phyloP scores from a whole-genome alignment of 768 basidiomycete species.

The Suillus paluster region DNA sequence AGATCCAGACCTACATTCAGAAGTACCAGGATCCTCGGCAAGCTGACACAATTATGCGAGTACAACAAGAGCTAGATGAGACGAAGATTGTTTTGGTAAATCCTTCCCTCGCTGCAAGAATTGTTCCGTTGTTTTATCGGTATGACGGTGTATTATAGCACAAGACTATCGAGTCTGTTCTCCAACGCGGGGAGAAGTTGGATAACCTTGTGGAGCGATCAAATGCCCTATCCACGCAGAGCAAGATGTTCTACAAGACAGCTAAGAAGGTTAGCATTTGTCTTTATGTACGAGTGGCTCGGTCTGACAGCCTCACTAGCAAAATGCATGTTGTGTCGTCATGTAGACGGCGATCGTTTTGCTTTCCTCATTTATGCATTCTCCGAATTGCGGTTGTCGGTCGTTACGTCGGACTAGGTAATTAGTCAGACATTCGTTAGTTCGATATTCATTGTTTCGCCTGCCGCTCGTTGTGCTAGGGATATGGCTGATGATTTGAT shows the following conservation, averaged over 20 bases:
- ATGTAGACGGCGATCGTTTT: conserved; percentile 56
- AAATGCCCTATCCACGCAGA: conserved; percentile 83
- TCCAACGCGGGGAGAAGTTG: conserved; percentile 95
- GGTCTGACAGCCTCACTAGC: conserved; percentile 49
- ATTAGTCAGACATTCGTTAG: not conserved
- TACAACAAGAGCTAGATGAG: conserved; percentile 97
- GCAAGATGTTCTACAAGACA: conserved; percentile 99
- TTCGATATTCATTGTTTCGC: not conserved
- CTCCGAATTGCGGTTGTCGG: conserved; percentile 8
- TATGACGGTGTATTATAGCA: conserved; percentile 57
- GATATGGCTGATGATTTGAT: not conserved
- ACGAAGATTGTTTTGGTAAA: conserved; percentile 97
- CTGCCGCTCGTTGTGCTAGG: not conserved
- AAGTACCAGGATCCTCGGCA: conserved; percentile 98
- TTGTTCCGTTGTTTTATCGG: conserved; percentile 6
- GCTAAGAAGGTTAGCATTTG: conserved; percentile 85
- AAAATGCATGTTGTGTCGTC: conserved; percentile 94
- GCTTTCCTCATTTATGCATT: conserved; percentile 15
- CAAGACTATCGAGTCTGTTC: conserved; percentile 98
- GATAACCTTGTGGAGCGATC: conserved; percentile 96
- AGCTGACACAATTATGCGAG: conserved; percentile 97
- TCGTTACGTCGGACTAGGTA: not conserved
- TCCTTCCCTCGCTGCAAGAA: conserved; percentile 13
- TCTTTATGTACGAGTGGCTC: not conserved
- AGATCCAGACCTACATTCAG: conserved; percentile 73